These are phyloP conservation scores for Lichtheimia hyalospora DNA, from an alignment of 371 early-diverging fungal species.

Conservation along the genomic window DNA sequence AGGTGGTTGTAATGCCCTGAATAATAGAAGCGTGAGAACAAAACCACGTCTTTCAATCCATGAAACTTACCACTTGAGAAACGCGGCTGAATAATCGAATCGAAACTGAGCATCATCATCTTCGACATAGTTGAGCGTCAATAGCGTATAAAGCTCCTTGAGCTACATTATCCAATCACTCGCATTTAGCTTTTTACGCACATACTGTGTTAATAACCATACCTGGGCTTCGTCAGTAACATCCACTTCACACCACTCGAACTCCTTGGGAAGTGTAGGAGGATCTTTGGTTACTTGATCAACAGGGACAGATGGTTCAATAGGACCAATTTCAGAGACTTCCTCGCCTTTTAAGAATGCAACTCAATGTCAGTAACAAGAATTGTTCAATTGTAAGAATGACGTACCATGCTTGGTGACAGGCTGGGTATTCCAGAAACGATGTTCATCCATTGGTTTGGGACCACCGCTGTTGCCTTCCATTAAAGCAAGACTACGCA, in stretches of 20 bases:
- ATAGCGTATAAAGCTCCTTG: slow-evolving; percentile 84
- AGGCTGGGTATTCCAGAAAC: slow-evolving; percentile 98
- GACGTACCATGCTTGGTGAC: slow-evolving; percentile 73
- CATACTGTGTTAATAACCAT: slow-evolving; percentile 6
- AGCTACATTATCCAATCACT: slow-evolving; percentile 37
- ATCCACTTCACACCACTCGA: slow-evolving; percentile 88
- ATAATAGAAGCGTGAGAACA: not conserved
- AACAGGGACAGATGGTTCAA: slow-evolving; percentile 76
- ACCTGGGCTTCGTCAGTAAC: slow-evolving; percentile 77
- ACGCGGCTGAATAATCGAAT: slow-evolving; percentile 91
- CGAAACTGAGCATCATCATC: slow-evolving; percentile 94
- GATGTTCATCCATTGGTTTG: slow-evolving; percentile 67
- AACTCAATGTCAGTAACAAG: not conserved
- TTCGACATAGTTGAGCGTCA: slow-evolving; percentile 93
- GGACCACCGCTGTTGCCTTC: slow-evolving; percentile 22
- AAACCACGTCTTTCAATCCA: not conserved
- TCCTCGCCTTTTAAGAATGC: slow-evolving; percentile 51
- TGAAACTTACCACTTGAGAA: slow-evolving; percentile 81
- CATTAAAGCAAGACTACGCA: slow-evolving; percentile 37
- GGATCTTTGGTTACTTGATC: slow-evolving; percentile 86
- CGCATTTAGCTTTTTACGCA: not conserved
- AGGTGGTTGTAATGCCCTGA: slow-evolving; percentile 91
- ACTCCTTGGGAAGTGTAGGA: slow-evolving; percentile 81
- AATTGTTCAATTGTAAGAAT: not conserved
- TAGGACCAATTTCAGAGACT: slow-evolving; percentile 73